Base-by-base conservation (phyloP, 2,329 filamentous ascomycete genomes). In the Colletotrichum navitas region DNA sequence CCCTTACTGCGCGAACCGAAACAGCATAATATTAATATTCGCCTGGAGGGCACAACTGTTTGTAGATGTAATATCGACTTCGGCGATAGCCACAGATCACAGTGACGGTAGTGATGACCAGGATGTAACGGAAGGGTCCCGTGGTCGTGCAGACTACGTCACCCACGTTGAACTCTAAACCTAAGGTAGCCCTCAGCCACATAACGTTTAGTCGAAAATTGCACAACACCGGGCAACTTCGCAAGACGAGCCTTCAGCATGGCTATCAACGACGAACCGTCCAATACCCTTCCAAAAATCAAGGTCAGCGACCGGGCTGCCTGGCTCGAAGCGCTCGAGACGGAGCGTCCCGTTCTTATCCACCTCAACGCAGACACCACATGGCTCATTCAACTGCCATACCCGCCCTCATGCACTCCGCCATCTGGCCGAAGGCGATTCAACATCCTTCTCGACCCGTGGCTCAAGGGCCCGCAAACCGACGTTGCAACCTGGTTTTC, bases 341-440 rank as follows among this genome's bases (percentile, higher is more conserved):
- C 65, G 2, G 72, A 62, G 3, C 78, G 79, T 16, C 80, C 83
- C 18, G 72, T 92, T 51, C 83, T 93, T 11, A 87, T 88, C 63
- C 90, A 92, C 78, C 83, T 92, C 41, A 92, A 92, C 78, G 90
- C 87, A 74, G 90, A 92, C 80, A 91, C 89, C 5, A 89, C 87
- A 29, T 92, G 90, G 90, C 83, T 92, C 2, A 80, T 92, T n/a
- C 89, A 90, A 72, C 82, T 92, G 11, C 89, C 90, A 1, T 85
- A 86, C 55, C 89, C 88, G 6, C 75, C 80, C 0, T 79, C 80
- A 39, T 80, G 81, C 3, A 76, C 81, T 29, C 81, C 79, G 59
- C 82, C 83, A 51, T 80, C 80, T n/a, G 80, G 81, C 8, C 84
- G 86, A 24, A 80, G 82, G 24, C 90, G 88, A 75, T 92, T 87